A percentile compares a stretch with the other conserved stretches of the same genome.
Evolutionary conservation across 331 rosid genomes (phyloP).

Genomic region (Saraca asoca): DNA sequence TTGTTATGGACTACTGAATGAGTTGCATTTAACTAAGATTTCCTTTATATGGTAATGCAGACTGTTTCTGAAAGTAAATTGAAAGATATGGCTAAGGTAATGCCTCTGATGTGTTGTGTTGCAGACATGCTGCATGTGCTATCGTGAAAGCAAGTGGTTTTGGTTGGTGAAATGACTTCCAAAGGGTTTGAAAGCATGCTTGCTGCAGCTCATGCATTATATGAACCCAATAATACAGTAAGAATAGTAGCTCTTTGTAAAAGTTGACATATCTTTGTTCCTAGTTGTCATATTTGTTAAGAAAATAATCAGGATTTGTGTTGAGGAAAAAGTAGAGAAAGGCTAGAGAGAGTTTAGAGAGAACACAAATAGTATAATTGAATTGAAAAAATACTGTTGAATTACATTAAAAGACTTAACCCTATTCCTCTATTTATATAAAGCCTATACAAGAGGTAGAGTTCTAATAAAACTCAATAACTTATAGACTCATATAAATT

Average conservation of each 20-base stretch:
- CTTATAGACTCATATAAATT: too few species aligned
- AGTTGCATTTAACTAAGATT: conserved; percentile 28
- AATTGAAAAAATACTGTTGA: too few species aligned
- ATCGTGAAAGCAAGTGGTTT: conserved; percentile 70
- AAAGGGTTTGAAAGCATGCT: conserved; percentile 69
- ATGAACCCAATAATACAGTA: conserved; percentile 80
- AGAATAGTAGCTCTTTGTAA: conserved; percentile 32
- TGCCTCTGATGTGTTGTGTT: conserved; percentile 94
- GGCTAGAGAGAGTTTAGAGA: too few species aligned
- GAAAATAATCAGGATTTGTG: too few species aligned
- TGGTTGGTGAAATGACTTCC: conserved; percentile 63
- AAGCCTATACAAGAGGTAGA: too few species aligned
- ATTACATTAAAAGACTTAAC: too few species aligned
- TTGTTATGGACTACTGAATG: not conserved
- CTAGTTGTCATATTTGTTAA: conserved; percentile 7
- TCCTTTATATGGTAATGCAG: conserved; percentile 48
- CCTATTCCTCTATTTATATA: too few species aligned
- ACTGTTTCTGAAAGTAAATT: conserved; percentile 81
- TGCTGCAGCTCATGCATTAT: conserved; percentile 64
- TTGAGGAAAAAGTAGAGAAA: too few species aligned
- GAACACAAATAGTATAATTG: too few species aligned
- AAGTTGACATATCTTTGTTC: conserved; percentile 15
- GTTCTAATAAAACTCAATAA: too few species aligned
- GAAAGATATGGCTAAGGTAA: conserved; percentile 80
- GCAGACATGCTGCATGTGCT: conserved; percentile 69